A percentile compares a stretch with the other conserved stretches of the same genome.
These are phyloP conservation scores for Kurtzmaniella natalensis DNA, from an alignment of 1,139 yeast species.

Conservation along the genomic window DNA sequence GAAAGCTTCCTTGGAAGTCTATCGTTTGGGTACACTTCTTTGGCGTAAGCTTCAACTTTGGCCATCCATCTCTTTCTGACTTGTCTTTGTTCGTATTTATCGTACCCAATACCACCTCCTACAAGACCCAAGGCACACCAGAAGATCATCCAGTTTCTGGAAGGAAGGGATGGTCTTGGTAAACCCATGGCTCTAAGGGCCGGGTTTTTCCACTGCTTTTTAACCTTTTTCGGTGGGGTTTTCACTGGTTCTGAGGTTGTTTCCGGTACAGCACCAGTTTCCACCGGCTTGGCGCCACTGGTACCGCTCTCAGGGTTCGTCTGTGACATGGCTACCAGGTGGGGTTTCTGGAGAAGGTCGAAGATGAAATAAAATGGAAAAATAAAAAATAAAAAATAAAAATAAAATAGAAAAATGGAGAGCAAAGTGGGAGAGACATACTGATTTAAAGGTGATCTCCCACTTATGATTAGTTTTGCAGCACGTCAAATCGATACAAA, in stretches of 20 bases:
- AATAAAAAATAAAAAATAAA: too few relatives aligned
- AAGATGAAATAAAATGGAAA: background rate
- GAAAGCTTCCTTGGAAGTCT: constrained; percentile 70
- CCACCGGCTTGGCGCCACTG: constrained; percentile 3
- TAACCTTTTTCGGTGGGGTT: constrained; percentile 12
- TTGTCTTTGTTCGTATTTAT: constrained; percentile 65
- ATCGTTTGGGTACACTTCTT: constrained; percentile 29
- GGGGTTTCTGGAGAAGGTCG: background rate
- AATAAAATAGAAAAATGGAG: too few relatives aligned
- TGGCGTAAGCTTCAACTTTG: constrained; percentile 49
- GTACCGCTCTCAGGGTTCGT: constrained; percentile 4
- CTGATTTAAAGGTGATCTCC: too few relatives aligned
- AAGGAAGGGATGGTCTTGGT: constrained; percentile 71
- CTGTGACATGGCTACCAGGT: too few relatives aligned
- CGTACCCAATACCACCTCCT: constrained; percentile 75
- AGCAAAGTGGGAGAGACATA: too few relatives aligned
- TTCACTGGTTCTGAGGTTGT: constrained; percentile 15
- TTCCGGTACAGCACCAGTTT: too few relatives aligned
- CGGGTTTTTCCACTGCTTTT: constrained; percentile 71
- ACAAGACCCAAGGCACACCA: constrained; percentile 66
- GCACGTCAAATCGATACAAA: too few relatives aligned
- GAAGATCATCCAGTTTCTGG: constrained; percentile 90
- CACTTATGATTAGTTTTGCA: too few relatives aligned
- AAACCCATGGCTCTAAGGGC: constrained; percentile 88
- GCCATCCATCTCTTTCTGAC: constrained; percentile 66